Base-by-base conservation (phyloP, 1,284 basidiomycete species). In the Ustilago loliicola region DNA sequence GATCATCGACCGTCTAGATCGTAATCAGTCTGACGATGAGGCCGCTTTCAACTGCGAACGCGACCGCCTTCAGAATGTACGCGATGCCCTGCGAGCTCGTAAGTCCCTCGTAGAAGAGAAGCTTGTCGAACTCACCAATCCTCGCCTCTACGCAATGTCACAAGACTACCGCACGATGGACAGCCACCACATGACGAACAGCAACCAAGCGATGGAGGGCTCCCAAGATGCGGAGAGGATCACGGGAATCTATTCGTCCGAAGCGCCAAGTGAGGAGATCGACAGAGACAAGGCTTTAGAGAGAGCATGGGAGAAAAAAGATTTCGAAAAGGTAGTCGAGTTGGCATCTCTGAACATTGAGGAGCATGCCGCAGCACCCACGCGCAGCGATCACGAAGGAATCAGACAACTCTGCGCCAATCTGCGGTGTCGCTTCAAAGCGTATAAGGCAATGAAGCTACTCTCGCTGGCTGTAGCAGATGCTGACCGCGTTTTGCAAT, bases 241-340 rank as follows among this genome's bases (percentile, higher is more conserved):
- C 38, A 19, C 19, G 19, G 38, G 11, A 15, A 40, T 15, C 15
- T 15, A 15, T 54, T 36, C 45, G 19, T 17, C 6, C 1, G 30
- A 25, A 15, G 32, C 27, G 42, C 17, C 25, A 5, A 15, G 10
- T 3, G 23, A 27, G 7, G 19, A 19, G 38, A 6, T 47, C 30
- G 23, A 36, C 29, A 19, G 7, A 2, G 52, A 21, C 27, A 38
- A 19, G 25, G 29, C 34, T 19, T 3, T 54, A 0, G 21, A 53
- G n/a, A 11, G 36, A 23, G 60, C 60, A 38, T 61, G 50, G 50
- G 29, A 23, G 19, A 15, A 45, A 27, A 54, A 61, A 2, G 60
- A 61, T 32, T 25, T 53, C 2, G 60, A 61, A 45, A 45, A 45
- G 40, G 60, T 45, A 13, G 21, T 61, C n/a, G 51, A 61, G 36